Evolutionary conservation across 768 basidiomycete species (phyloP), one percentile per base, ranked within the genome.

Genomic region (Chalciporus chontae): DNA sequence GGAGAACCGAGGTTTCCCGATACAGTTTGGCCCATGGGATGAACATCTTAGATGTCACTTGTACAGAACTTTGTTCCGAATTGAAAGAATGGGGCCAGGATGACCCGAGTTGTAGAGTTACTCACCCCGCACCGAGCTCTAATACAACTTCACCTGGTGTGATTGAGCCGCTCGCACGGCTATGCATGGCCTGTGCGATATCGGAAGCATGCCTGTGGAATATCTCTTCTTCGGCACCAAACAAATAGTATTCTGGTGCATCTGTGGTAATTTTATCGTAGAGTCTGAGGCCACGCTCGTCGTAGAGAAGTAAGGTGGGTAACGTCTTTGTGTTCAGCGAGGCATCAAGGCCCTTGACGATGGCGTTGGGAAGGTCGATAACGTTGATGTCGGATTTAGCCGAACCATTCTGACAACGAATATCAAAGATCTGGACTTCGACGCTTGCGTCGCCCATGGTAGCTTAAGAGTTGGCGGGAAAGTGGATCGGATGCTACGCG

Each of bases 71-170:
- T 47, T n/a, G 26, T 34, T 29, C 26, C 47, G 2, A 24, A 21
- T 11, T 34, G 8, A 5, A 31, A 11, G 23, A 40, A 40, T 23
- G 17, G 27, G 15, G 18, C 3, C n/a, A 34, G 47, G 11, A 40
- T 32, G 41, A 26, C 9, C 14, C 24, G 18, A 43, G 36, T 26
- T 1, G 11, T 32, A 24, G 8, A 31, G 42, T 26, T 4, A 40
- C 90, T 77, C 67, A 94, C 91, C 94, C 94, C 8, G 94, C 90
- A 39, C 95, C 94, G n/a, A 98, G 77, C 64, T 97, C 94, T 37
- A 97, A 75, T 7, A 96, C 75, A 45, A 84, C 76, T 46, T 82
- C 78, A 37, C 77, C 80, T 3, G 71, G 60, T 14, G 61, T 57
- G 15, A 67, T 56, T 24, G 21, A 17, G 0, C 62, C 64, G 14